A percentile compares a stretch with the other conserved stretches of the same genome.
Evolutionary conservation across 305 asterid genomes (phyloP).

Genomic region (Fraxinus xanthoxyloides): DNA sequence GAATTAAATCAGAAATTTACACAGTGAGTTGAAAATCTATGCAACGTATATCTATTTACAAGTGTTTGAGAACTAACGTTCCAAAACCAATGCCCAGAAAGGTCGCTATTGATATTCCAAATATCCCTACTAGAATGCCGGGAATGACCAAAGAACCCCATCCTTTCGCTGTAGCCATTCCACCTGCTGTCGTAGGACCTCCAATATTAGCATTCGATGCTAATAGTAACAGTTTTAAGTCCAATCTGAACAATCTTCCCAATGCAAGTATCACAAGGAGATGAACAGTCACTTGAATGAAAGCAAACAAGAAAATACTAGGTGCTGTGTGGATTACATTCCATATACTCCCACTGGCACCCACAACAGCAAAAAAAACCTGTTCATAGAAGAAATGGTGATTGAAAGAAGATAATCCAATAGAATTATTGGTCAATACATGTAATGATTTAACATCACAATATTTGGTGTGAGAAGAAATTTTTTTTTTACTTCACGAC

Average conservation of each 20-base stretch:
- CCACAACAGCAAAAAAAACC: conserved; percentile 76
- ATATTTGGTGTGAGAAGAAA: background rate
- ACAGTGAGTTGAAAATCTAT: background rate
- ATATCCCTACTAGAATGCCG: conserved; percentile 68
- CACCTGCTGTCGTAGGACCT: conserved; percentile 86
- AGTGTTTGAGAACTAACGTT: conserved; percentile 43
- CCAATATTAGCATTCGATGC: conserved; percentile 90
- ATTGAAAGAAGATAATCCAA: background rate
- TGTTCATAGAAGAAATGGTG: conserved; percentile 23
- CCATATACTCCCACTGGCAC: conserved; percentile 79
- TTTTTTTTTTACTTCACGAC: too few relatives aligned
- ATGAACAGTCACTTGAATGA: conserved; percentile 72
- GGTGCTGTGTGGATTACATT: conserved; percentile 75
- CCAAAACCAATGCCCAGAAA: conserved; percentile 76
- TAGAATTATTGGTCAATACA: background rate
- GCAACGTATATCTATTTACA: conserved; percentile 24
- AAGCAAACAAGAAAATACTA: conserved; percentile 68
- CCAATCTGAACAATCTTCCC: conserved; percentile 54
- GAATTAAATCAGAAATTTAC: background rate
- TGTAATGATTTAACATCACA: background rate
- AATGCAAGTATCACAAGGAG: conserved; percentile 55
- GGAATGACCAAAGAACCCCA: conserved; percentile 75
- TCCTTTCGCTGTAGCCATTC: conserved; percentile 86
- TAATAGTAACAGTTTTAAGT: conserved; percentile 50
- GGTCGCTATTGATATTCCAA: conserved; percentile 75